A percentile compares a stretch with the other conserved stretches of the same genome.
These are phyloP conservation scores for Tolypocladium cylindrosporum DNA, from an alignment of 2,329 filamentous ascomycete genomes.

Conservation along the genomic window DNA sequence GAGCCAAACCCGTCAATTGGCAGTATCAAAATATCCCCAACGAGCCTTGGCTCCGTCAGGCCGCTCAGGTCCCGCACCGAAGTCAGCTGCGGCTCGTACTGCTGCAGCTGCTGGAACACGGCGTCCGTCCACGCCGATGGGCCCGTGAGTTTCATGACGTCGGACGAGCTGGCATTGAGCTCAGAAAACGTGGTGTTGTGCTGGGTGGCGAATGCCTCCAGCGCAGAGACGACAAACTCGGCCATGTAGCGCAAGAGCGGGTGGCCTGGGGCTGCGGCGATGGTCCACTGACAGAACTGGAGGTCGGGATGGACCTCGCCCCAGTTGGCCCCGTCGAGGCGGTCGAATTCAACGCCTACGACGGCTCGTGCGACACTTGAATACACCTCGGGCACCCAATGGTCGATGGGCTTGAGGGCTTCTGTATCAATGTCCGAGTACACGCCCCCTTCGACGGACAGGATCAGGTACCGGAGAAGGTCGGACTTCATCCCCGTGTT, in stretches of 20 bases:
- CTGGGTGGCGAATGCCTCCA: background rate
- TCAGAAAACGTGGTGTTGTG: background rate
- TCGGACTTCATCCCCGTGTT: slow-evolving; percentile 19
- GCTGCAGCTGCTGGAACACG: background rate
- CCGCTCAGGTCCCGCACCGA: background rate
- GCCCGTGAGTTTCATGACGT: background rate
- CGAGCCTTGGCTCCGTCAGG: slow-evolving; percentile 4
- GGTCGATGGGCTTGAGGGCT: slow-evolving; percentile 37
- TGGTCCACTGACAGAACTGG: slow-evolving; percentile 23
- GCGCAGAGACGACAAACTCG: slow-evolving; percentile 6
- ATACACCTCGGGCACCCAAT: slow-evolving; percentile 9
- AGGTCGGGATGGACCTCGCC: background rate
- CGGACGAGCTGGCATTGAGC: background rate
- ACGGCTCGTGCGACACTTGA: background rate
- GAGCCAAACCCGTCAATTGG: slow-evolving; percentile 15
- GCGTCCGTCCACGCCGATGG: background rate
- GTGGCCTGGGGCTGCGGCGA: slow-evolving; percentile 18
- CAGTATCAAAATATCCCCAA: slow-evolving; percentile 9
- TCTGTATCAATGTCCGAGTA: slow-evolving; percentile 52
- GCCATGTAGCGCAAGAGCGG: slow-evolving; percentile 17
- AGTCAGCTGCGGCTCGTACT: background rate
- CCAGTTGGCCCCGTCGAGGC: slow-evolving; percentile 1
- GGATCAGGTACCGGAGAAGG: slow-evolving; percentile 14
- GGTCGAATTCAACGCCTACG: slow-evolving; percentile 16
- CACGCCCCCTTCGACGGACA: slow-evolving; percentile 21